Evolutionary conservation across 495 filamentous ascomycete species (phyloP).

Genomic region (Filosporella fistucella): DNA sequence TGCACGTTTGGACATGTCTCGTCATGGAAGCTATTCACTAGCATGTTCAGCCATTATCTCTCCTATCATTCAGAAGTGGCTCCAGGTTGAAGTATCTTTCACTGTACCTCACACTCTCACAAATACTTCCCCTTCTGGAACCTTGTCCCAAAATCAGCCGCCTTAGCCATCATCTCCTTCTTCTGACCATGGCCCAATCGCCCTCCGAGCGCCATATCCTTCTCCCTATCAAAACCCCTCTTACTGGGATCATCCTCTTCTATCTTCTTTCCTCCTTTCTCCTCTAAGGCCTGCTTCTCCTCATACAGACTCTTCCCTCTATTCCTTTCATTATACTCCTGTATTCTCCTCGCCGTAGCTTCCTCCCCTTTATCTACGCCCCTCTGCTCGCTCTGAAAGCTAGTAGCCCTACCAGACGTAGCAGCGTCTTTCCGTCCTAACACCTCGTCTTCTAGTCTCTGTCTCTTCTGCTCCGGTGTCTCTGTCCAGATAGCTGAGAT

Average conservation of each 20-base stretch:
- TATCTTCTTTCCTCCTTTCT: slow-evolving; percentile 26
- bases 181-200: slow-evolving; percentile 70
- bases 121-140: slow-evolving; percentile 79
- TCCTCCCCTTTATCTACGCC: slow-evolving; percentile 24
- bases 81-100: no score
- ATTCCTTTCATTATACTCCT: slow-evolving; percentile 52
- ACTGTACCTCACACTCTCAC: no score
- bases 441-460: slow-evolving; percentile 77
- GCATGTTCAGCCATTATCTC: no score
- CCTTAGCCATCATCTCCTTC: slow-evolving; percentile 73
- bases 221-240: slow-evolving; percentile 86
- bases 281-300: slow-evolving; percentile 43
- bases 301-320: slow-evolving; percentile 62
- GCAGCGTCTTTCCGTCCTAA: slow-evolving; percentile 60
- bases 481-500: slow-evolving; percentile 80
- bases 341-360: slow-evolving; percentile 47
- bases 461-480: slow-evolving; percentile 81
- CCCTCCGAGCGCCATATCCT: slow-evolving; percentile 80
- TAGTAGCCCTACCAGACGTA: neutral
- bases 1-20: no score
- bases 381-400: slow-evolving; percentile 6
- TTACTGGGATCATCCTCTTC: slow-evolving; percentile 88
- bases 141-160: slow-evolving; percentile 75
- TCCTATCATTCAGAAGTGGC: no score
- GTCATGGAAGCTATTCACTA: no score